phyloP scores from a whole-genome alignment of 1,139 yeast species.

The Kodamaea anthophila region DNA sequence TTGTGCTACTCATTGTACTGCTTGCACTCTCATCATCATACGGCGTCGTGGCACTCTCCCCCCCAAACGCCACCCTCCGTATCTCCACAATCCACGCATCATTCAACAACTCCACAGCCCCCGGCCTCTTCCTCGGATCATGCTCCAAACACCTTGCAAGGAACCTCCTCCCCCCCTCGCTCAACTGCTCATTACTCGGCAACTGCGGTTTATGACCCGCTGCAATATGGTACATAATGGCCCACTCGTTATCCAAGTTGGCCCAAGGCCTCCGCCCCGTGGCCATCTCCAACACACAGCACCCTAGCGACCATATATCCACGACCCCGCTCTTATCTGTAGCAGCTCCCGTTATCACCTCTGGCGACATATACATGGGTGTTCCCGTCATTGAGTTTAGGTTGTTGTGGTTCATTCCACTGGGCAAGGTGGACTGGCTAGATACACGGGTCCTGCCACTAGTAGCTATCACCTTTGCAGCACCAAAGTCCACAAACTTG shows the following conservation, averaged over 20 bases:
- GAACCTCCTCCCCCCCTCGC: slow-evolving; percentile 66
- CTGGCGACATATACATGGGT: slow-evolving; percentile 99
- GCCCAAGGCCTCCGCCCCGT: slow-evolving; percentile 87
- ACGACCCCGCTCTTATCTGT: slow-evolving; percentile 66
- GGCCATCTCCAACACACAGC: slow-evolving; percentile 78
- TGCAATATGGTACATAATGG: slow-evolving; percentile 96
- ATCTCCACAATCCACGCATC: slow-evolving; percentile 89
- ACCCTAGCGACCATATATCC: slow-evolving; percentile 82
- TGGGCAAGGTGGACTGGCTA: slow-evolving; percentile 1
- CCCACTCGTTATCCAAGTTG: slow-evolving; percentile 94
- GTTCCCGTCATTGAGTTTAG: slow-evolving; percentile 77
- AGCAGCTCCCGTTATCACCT: slow-evolving; percentile 76
- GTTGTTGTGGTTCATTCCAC: slow-evolving; percentile 17
- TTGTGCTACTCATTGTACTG: slow-evolving; percentile 6
- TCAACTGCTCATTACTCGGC: slow-evolving; percentile 73
- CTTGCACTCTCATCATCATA: slow-evolving; percentile 31
- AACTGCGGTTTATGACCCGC: slow-evolving; percentile 89
- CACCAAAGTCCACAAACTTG: slow-evolving; percentile 95
- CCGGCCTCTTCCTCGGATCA: slow-evolving; percentile 70
- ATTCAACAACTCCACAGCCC: slow-evolving; percentile 76
- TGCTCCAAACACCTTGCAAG: slow-evolving; percentile 73
- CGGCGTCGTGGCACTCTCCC: slow-evolving; percentile 37
- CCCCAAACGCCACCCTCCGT: slow-evolving; percentile 62
- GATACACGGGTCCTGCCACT: slow-evolving; percentile 45
- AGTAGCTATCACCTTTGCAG: slow-evolving; percentile 88